phyloP scores from a whole-genome alignment of 495 filamentous ascomycete species.

The Hypoxylon rickii region DNA sequence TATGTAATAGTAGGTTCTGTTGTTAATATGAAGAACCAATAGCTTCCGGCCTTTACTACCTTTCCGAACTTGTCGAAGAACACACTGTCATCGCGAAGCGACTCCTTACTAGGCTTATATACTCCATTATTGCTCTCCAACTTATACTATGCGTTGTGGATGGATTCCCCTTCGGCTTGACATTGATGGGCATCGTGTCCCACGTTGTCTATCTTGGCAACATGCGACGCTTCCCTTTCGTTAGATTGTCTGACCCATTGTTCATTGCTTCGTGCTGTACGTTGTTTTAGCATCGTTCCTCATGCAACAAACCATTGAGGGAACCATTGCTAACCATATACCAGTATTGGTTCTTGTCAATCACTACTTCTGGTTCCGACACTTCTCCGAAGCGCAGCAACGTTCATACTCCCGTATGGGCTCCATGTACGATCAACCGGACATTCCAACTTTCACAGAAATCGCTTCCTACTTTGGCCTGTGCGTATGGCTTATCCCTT shows the following conservation, averaged over 20 bases:
- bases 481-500: slow-evolving; percentile 95
- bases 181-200: slow-evolving; percentile 74
- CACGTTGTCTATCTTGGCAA: slow-evolving; percentile 92
- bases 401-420: slow-evolving; percentile 49
- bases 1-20: too few relatives aligned
- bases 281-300: slow-evolving; percentile 3
- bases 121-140: slow-evolving; percentile 77
- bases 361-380: slow-evolving; percentile 94
- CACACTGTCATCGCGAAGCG: slow-evolving; percentile 91
- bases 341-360: slow-evolving; percentile 83
- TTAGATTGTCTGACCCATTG: slow-evolving; percentile 85
- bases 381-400: slow-evolving; percentile 73
- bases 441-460: slow-evolving; percentile 86
- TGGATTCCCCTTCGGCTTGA: slow-evolving; percentile 76
- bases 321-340: slow-evolving; percentile 16
- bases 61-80: slow-evolving; percentile 96
- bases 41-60: slow-evolving; percentile 97
- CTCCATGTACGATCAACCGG: slow-evolving; percentile 62
- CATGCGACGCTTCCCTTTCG: slow-evolving; percentile 82
- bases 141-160: slow-evolving; percentile 77
- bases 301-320: neutral
- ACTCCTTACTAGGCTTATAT: slow-evolving; percentile 82
- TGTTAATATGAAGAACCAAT: slow-evolving; percentile 11
- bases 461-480: slow-evolving; percentile 95
- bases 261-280: slow-evolving; percentile 84